Evolutionary conservation across 768 basidiomycete species (phyloP).

Genomic region (Agrocybe pediades): DNA sequence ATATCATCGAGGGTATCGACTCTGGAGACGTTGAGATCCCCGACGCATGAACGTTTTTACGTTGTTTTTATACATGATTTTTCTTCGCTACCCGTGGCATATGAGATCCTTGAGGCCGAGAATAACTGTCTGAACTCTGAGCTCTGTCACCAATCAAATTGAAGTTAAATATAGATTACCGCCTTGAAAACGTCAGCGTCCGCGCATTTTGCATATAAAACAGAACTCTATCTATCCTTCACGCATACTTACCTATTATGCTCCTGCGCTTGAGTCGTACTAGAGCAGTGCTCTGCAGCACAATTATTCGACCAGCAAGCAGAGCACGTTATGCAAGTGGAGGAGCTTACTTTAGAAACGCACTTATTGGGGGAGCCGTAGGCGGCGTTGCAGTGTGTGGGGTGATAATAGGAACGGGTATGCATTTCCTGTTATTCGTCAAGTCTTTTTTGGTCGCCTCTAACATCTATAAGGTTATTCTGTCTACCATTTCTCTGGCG

Average conservation of each 20-base stretch:
- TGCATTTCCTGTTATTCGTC: not conserved
- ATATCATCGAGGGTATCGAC: conserved; percentile 87
- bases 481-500: conserved; percentile 42
- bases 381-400: conserved; percentile 9
- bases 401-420: conserved; percentile 16
- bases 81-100: not conserved
- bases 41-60: conserved; percentile 63
- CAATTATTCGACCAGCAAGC: not conserved
- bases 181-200: not conserved
- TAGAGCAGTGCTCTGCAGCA: not conserved
- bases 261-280: not conserved
- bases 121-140: not conserved
- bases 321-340: not conserved
- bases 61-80: conserved; percentile 26
- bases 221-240: too few species aligned
- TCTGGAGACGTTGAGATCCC: conserved; percentile 85
- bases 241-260: not conserved
- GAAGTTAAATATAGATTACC: not conserved
- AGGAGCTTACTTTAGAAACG: not conserved
- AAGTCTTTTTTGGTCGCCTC: not conserved
- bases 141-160: too few species aligned
- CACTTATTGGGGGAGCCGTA: not conserved
- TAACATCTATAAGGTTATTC: conserved; percentile 31
- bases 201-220: not conserved
- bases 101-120: not conserved